A percentile compares a stretch with the other conserved stretches of the same genome.
Evolutionary conservation across 495 filamentous ascomycete genomes (phyloP).

Genomic region (Cudoniella acicularis): DNA sequence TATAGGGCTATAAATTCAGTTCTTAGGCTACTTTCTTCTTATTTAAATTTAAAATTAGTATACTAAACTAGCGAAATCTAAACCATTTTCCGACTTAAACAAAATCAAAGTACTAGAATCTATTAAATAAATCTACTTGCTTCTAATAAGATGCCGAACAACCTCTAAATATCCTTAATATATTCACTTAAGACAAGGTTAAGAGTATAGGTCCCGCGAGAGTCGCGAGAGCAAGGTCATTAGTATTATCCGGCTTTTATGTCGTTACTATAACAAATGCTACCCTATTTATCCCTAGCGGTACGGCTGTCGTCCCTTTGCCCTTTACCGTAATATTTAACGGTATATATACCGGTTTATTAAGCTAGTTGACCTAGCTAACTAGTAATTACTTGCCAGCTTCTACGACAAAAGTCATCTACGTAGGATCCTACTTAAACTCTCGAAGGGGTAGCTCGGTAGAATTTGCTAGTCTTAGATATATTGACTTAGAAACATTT

Average conservation of each 20-base stretch:
- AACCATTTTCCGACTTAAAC: not conserved
- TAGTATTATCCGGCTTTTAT: slow-evolving; percentile 12
- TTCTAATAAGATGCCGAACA: not conserved
- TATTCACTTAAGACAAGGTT: slow-evolving; percentile 7
- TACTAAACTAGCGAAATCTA: slow-evolving; percentile 2
- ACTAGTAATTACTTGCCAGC: slow-evolving; percentile 15
- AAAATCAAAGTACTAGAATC: slow-evolving; percentile 3
- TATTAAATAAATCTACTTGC: slow-evolving; percentile 9
- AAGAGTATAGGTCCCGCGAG: slow-evolving; percentile 13
- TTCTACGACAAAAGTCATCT: slow-evolving; percentile 10
- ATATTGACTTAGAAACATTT: slow-evolving; percentile 3
- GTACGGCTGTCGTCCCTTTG: slow-evolving; percentile 6
- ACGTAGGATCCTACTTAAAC: slow-evolving; percentile 11
- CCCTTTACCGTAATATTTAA: slow-evolving; percentile 11
- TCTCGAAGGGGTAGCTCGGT: slow-evolving; percentile 1
- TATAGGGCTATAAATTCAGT: too few species aligned
- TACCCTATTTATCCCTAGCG: slow-evolving; percentile 8
- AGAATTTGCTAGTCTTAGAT: not conserved
- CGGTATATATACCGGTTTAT: slow-evolving; percentile 15
- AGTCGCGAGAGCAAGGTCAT: slow-evolving; percentile 9
- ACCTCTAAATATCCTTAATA: slow-evolving; percentile 2
- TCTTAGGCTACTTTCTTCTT: too few species aligned
- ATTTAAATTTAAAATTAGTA: slow-evolving; percentile 3
- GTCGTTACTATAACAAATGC: slow-evolving; percentile 13
- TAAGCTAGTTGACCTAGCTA: slow-evolving; percentile 15